Evolutionary conservation across 2,329 filamentous ascomycete genomes (phyloP), one percentile per base, ranked within the genome.

Genomic region (Fonsecaea monophora): DNA sequence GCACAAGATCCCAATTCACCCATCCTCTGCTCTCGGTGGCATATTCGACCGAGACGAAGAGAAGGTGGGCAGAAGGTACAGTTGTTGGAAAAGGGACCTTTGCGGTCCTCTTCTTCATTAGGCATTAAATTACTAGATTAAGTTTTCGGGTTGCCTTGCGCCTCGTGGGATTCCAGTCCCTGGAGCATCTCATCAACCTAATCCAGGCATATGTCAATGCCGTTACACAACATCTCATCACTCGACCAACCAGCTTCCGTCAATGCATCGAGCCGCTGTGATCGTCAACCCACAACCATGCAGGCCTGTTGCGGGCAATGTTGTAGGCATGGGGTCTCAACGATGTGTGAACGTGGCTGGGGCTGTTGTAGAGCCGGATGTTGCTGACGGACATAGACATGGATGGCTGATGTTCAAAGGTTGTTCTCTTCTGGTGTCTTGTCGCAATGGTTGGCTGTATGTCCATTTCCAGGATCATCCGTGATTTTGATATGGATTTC

Each of bases 51-150:
- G 6, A 32, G 30, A 32, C 30, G 6, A 32, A 32, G 30, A 32
- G 4, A 32, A 32, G 4, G 30, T 6, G 30, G 3, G 30, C 0
- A 1, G 30, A 32, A 32, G 30, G 6, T 32, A 32, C 30, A 6
- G 6, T 32, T 32, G 30, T 32, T 32, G 30, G 30, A 34, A 61
- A 15, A 38, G 18, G 35, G 48, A 8, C 53, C 42, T 37, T 25
- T 4, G 35, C 15, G 25, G 60, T 12, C 53, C 25, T 15, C 18
- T 48, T 18, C 56, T 40, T 62, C 54, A 66, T 66, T 66, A 66
- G 21, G 34, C 62, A 66, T 66, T 66, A 66, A 21, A 37, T 60
- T 55, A 66, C 58, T 62, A 66, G 59, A 66, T 62, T 66, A 66
- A 34, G 30, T 62, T 50, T 32, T 40, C 37, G 50, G 56, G 34